phyloP scores from a whole-genome alignment of 805 yeast genomes.

The Zygosaccharomyces siamensis region DNA sequence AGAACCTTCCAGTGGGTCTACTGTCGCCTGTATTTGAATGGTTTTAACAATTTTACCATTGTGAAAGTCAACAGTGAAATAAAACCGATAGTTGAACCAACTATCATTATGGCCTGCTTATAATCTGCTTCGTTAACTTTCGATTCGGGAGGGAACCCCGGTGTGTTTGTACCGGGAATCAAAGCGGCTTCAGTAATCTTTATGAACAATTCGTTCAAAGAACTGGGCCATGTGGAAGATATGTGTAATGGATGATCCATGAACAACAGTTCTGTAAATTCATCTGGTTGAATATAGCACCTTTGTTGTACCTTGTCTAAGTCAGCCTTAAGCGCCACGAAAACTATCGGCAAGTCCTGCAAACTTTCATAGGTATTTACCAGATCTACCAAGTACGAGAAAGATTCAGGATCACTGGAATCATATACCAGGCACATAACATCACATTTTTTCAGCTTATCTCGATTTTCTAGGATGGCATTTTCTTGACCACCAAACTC shows the following conservation, averaged over 20 bases:
- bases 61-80: conserved; percentile 60
- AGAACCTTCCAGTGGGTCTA: background rate
- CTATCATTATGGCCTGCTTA: conserved; percentile 51
- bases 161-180: conserved; percentile 70
- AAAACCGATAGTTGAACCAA: conserved; percentile 66
- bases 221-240: conserved; percentile 84
- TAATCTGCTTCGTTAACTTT: conserved; percentile 43
- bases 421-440: conserved; percentile 87
- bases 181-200: conserved; percentile 87
- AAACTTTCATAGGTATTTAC: conserved; percentile 53
- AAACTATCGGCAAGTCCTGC: conserved; percentile 71
- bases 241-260: conserved; percentile 85
- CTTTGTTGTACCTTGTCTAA: conserved; percentile 93
- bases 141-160: conserved; percentile 66
- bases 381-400: conserved; percentile 73
- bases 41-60: conserved; percentile 45
- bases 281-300: conserved; percentile 80
- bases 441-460: conserved; percentile 77
- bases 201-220: conserved; percentile 76
- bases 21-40: conserved; percentile 8
- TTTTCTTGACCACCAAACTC: conserved; percentile 86
- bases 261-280: conserved; percentile 59
- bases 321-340: conserved; percentile 93
- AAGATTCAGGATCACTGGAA: conserved; percentile 93
- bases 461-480: conserved; percentile 67